Conservation (phyloP, 331 rosid genomes). For the Quercus lobata region DNA sequence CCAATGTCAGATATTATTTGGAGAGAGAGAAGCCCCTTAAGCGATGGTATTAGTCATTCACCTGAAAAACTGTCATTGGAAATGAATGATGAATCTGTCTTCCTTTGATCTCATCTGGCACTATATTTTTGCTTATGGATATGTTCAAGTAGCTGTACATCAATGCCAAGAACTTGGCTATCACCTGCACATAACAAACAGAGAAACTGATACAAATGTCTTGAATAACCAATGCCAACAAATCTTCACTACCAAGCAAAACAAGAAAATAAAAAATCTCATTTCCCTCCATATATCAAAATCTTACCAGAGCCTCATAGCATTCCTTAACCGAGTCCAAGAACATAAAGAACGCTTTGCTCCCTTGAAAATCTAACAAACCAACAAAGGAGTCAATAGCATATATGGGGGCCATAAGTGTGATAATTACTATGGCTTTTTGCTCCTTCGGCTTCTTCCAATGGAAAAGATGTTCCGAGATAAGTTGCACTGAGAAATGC, state of each 20-base stretch:
- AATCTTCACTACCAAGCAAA: not conserved
- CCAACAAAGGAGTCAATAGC: constrained; percentile 81
- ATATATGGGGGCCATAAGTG: constrained; percentile 95
- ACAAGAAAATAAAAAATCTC: not conserved
- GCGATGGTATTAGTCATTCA: not conserved
- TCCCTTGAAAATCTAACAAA: constrained; percentile 73
- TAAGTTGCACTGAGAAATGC: not conserved
- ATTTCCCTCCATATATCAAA: not conserved
- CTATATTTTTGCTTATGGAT: constrained; percentile 67
- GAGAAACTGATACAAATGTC: not conserved
- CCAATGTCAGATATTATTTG: too few species aligned
- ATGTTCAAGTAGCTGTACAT: constrained; percentile 16
- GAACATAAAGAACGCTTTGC: constrained; percentile 67
- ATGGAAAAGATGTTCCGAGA: not conserved
- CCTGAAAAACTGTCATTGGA: constrained; percentile 95
- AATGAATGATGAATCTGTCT: constrained; percentile 94
- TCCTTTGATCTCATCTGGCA: constrained; percentile 92
- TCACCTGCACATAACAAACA: constrained; percentile 36
- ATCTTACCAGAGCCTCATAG: constrained; percentile 82
- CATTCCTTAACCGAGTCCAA: constrained; percentile 89
- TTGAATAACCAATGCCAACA: not conserved
- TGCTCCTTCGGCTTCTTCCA: constrained; percentile 98
- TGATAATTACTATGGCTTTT: constrained; percentile 76
- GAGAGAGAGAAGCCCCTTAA: too few species aligned
- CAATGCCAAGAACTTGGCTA: constrained; percentile 49